Conservation (phyloP, 257 asterid genomes). For the Echium plantagineum region DNA sequence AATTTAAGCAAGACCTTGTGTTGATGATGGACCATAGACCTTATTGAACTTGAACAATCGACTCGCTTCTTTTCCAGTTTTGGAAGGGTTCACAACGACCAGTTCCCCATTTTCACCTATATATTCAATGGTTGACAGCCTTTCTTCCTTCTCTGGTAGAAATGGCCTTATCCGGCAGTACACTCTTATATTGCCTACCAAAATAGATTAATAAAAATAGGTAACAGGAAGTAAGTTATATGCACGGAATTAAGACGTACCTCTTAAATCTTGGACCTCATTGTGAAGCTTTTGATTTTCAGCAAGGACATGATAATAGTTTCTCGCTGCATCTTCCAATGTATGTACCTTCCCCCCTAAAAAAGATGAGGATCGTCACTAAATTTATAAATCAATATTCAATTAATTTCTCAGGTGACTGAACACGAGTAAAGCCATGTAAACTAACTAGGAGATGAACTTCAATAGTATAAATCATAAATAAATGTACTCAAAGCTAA, state of each 20-base stretch:
- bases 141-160: slow-evolving; percentile 68
- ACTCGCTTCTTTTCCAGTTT: slow-evolving; percentile 82
- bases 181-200: slow-evolving; percentile 84
- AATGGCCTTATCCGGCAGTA: slow-evolving; percentile 94
- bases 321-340: slow-evolving; percentile 49
- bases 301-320: slow-evolving; percentile 42
- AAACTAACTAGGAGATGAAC: no score
- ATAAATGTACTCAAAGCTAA: no score
- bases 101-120: slow-evolving; percentile 88
- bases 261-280: slow-evolving; percentile 85
- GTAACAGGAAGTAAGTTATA: background rate
- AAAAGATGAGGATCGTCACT: background rate
- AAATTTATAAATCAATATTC: no score
- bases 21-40: slow-evolving; percentile 60
- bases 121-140: slow-evolving; percentile 49
- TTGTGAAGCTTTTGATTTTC: slow-evolving; percentile 71
- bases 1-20: slow-evolving; percentile 54
- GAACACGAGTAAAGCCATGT: no score
- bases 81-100: slow-evolving; percentile 56
- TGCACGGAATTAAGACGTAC: slow-evolving; percentile 20
- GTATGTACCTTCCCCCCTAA: slow-evolving; percentile 38
- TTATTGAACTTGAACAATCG: slow-evolving; percentile 78
- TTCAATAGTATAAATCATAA: no score
- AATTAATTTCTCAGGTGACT: no score
- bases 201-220: slow-evolving; percentile 14